Conservation (phyloP, 2,329 filamentous ascomycete species). For the Botrytis fragariae region DNA sequence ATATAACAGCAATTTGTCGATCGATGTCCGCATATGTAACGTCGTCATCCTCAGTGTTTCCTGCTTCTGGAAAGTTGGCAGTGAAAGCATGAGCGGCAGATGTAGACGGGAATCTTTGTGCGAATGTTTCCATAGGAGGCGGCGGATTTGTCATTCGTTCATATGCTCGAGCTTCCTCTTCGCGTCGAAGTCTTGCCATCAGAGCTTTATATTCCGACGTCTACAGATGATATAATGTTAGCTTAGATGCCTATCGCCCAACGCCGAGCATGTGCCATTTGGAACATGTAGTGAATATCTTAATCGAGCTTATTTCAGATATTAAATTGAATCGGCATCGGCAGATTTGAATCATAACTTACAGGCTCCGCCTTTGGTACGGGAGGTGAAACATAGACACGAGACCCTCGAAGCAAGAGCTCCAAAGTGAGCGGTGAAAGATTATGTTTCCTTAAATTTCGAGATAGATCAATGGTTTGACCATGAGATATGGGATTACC, state of each 20-base stretch:
- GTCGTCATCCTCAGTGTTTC: conserved; percentile 54
- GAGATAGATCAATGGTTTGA: conserved; percentile 65
- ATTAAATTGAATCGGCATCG: neutral
- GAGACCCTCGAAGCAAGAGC: conserved; percentile 66
- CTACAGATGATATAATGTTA: conserved; percentile 43
- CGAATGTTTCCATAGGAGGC: conserved; percentile 55
- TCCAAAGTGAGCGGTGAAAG: conserved; percentile 56
- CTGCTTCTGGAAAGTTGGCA: conserved; percentile 46
- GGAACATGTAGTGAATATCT: neutral
- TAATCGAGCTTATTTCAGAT: neutral
- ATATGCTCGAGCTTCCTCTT: conserved; percentile 81
- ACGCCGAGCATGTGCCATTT: no score
- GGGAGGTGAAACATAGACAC: conserved; percentile 75
- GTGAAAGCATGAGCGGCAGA: conserved; percentile 54
- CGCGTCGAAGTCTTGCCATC: conserved; percentile 79
- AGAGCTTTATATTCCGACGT: conserved; percentile 80
- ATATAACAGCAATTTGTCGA: conserved; percentile 77
- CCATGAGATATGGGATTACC: conserved; percentile 70
- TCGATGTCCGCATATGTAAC: conserved; percentile 71
- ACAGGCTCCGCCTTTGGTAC: conserved; percentile 76
- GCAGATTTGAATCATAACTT: conserved; percentile 37
- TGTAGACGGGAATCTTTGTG: conserved; percentile 55
- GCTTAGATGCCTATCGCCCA: neutral
- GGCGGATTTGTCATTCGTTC: conserved; percentile 71
- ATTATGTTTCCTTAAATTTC: conserved; percentile 44